Conservation (phyloP, 805 yeast genomes). For the Cyberlindnera mississippiensis region DNA sequence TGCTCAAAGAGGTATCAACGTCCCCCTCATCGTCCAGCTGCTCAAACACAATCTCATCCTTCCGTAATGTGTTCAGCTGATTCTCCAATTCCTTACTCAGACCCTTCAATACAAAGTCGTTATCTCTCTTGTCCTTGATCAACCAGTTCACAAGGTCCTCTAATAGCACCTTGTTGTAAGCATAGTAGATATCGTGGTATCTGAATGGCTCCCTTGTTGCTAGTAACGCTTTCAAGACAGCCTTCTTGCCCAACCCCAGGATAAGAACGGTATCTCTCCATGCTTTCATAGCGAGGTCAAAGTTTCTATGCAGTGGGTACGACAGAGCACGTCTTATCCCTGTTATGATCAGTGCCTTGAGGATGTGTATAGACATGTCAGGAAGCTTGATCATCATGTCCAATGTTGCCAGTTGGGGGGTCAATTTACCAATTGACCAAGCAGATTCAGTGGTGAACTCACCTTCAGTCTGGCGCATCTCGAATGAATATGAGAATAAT, state of each 20-base stretch:
- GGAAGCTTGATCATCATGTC: conserved; percentile 52
- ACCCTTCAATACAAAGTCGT: conserved; percentile 53
- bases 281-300: conserved; percentile 49
- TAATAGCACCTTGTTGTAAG: conserved; percentile 70
- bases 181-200: conserved; percentile 79
- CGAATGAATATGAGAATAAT: conserved; percentile 72
- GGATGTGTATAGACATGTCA: conserved; percentile 25
- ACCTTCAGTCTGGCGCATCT: conserved; percentile 68
- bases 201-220: conserved; percentile 70
- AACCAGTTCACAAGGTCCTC: conserved; percentile 81
- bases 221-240: conserved; percentile 56
- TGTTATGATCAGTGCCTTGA: conserved; percentile 55
- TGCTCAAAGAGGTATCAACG: conserved; percentile 39
- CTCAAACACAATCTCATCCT: conserved; percentile 52
- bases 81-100: conserved; percentile 61
- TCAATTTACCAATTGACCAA: conserved; percentile 87
- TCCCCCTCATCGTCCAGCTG: conserved; percentile 40
- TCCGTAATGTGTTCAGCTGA: conserved; percentile 36
- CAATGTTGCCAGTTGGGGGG: conserved; percentile 72
- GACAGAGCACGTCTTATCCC: conserved; percentile 69
- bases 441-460: conserved; percentile 79
- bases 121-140: conserved; percentile 50
- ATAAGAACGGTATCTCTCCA: conserved; percentile 74
- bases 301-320: conserved; percentile 78
- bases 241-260: conserved; percentile 65